Evolutionary conservation across 2,329 filamentous ascomycete species (phyloP).

Genomic region (Thelonectria olida): DNA sequence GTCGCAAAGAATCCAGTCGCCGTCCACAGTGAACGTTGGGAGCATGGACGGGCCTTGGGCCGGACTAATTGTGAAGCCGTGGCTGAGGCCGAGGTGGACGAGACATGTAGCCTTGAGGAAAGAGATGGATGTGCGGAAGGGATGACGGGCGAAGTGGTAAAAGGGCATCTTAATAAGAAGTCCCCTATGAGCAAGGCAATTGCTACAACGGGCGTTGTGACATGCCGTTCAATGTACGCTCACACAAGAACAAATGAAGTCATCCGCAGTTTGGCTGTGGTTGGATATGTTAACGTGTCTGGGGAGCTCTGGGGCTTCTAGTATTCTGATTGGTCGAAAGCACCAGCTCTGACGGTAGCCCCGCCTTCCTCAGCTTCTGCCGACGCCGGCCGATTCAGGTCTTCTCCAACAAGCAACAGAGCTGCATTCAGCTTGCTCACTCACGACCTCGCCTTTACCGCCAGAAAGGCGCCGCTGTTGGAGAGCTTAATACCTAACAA

Average conservation of each 20-base stretch:
- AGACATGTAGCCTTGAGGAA: conserved; percentile 53
- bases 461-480: conserved; percentile 21
- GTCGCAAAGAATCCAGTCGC: conserved; percentile 75
- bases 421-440: conserved; percentile 20
- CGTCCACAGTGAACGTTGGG: conserved; percentile 76
- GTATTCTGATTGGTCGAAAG: conserved; percentile 28
- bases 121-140: conserved; percentile 47
- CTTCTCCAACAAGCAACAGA: conserved; percentile 19
- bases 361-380: conserved; percentile 28
- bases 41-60: conserved; percentile 87
- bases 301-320: conserved; percentile 17
- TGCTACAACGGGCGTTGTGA: not conserved
- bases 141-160: conserved; percentile 50
- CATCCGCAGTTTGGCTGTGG: not conserved
- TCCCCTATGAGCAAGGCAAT: not conserved
- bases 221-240: conserved; percentile 3
- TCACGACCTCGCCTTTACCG: conserved; percentile 19
- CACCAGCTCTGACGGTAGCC: conserved; percentile 21
- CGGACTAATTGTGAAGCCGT: conserved; percentile 68
- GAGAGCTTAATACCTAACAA: too few species aligned
- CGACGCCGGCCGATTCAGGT: conserved; percentile 37
- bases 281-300: conserved; percentile 16
- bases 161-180: conserved; percentile 30
- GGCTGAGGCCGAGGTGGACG: conserved; percentile 58
- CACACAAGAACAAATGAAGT: not conserved